These are phyloP conservation scores for Populus alba DNA, from an alignment of 345 rosid species.

Conservation along the genomic window DNA sequence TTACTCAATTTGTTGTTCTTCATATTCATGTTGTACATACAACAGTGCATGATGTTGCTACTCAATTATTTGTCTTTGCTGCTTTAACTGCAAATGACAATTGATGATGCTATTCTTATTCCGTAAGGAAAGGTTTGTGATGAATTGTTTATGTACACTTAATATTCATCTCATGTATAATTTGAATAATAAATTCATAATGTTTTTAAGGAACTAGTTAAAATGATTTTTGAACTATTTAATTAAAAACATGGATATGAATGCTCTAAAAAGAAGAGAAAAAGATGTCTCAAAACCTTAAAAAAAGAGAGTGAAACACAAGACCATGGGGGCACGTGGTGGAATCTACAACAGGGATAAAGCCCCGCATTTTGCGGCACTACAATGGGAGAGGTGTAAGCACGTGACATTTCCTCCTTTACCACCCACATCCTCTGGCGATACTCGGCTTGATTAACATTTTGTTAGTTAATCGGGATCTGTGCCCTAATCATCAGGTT, in stretches of 20 bases:
- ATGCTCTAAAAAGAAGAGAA: not conserved
- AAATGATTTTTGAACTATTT: too few species aligned
- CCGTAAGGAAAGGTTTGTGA: not conserved
- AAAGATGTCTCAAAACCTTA: not conserved
- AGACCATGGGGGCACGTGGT: slow-evolving; percentile 19
- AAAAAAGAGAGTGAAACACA: not conserved
- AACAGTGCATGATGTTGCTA: not conserved
- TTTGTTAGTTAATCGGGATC: slow-evolving; percentile 37
- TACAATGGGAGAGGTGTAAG: slow-evolving; percentile 6
- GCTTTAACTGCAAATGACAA: not conserved
- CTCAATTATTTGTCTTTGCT: not conserved
- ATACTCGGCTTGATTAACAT: not conserved
- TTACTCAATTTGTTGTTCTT: slow-evolving; percentile 57
- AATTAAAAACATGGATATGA: too few species aligned
- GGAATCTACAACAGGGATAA: not conserved
- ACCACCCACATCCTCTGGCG: slow-evolving; percentile 33
- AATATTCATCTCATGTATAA: too few species aligned
- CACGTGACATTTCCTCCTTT: slow-evolving; percentile 43
- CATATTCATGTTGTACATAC: not conserved
- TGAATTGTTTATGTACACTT: not conserved
- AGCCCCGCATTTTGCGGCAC: slow-evolving; percentile 33
- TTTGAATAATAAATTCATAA: too few species aligned
- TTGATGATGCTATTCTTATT: not conserved
- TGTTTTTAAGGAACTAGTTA: too few species aligned
- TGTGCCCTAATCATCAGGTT: slow-evolving; percentile 54